A percentile compares a stretch with the other conserved stretches of the same genome.
Evolutionary conservation across 2,329 filamentous ascomycete genomes (phyloP).

Genomic region (Curvularia hawaiiensis): DNA sequence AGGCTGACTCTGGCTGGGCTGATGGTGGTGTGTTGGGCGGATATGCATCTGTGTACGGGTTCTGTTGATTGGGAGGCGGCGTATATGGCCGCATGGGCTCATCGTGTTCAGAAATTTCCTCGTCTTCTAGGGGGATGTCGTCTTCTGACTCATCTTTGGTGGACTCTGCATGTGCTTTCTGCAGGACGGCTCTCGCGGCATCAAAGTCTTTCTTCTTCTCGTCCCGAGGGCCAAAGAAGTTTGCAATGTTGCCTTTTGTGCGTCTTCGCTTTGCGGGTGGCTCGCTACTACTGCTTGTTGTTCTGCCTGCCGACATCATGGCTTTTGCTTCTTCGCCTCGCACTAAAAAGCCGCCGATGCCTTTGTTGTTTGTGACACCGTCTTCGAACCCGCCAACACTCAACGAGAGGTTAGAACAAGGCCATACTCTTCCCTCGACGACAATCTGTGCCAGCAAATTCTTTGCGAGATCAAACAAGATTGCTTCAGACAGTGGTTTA

Average conservation of each 20-base stretch:
- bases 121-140: conserved; percentile 19
- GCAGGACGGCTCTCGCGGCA: conserved; percentile 36
- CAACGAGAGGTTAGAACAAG: conserved; percentile 86
- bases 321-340: conserved; percentile 64
- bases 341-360: conserved; percentile 85
- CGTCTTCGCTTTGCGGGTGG: conserved; percentile 39
- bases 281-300: conserved; percentile 16
- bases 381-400: conserved; percentile 94
- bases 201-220: conserved; percentile 43
- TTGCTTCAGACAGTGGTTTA: conserved; percentile 71
- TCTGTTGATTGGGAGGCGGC: conserved; percentile 14
- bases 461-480: conserved; percentile 77
- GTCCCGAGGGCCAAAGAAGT: conserved; percentile 43
- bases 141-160: conserved; percentile 34
- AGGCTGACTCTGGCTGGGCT: conserved; percentile 32
- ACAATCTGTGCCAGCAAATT: conserved; percentile 78
- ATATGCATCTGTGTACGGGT: conserved; percentile 18
- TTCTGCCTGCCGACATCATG: conserved; percentile 37
- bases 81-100: conserved; percentile 21
- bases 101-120: conserved; percentile 21
- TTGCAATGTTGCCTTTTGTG: conserved; percentile 45
- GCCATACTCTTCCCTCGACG: conserved; percentile 81
- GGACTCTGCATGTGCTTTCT: conserved; percentile 35
- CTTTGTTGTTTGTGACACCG: conserved; percentile 79
- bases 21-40: conserved; percentile 37